Evolutionary conservation across 768 basidiomycete genomes (phyloP), one percentile per base, ranked within the genome.

Genomic region (Phaeotremella fagi): DNA sequence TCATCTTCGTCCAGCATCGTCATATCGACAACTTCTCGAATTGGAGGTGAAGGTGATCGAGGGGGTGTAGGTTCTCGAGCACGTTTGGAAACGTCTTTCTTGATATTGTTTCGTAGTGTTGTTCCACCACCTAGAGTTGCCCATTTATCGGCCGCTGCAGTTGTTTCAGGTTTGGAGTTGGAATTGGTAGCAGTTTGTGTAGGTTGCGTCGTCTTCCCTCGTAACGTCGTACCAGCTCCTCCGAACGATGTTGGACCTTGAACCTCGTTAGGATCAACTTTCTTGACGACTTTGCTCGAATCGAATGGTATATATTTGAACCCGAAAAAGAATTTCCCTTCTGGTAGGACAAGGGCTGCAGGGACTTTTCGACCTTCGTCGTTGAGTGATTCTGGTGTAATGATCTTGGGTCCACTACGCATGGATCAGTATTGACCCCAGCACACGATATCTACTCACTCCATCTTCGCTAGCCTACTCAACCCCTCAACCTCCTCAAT

Each of bases 241-340:
- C 74, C 63, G 61, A 90, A 90, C 7, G 81, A 33, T 24, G 77
- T 63, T 1, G 80, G 26, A 49, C 50, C 25, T 36, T 27, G 9
- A 29, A 22, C 7, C 46, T 48, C 24, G 38, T 22, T 41, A 14
- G 23, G 44, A 18, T 64, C 71, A 9, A 45, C 49, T 35, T 58
- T 55, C 52, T 74, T 74, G 27, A 63, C 42, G n/a, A 48, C 58
- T 57, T 69, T 59, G 53, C 60, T 45, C 23, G 75, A 64, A 29
- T 77, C 75, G 25, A 70, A 77, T 1, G 86, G 79, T 1, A 82
- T 77, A 52, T 88, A 81, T 55, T 87, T 86, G 77, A 86, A 99
- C 9, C 95, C 95, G 68, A 99, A 98, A 79, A 99, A 99, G 18
- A 99, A 79, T 61, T 95, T 86, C 12, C 95, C 95, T 59, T 87